Conservation (phyloP, 1,284 basidiomycete species). For the Neolentinus lepideus region DNA sequence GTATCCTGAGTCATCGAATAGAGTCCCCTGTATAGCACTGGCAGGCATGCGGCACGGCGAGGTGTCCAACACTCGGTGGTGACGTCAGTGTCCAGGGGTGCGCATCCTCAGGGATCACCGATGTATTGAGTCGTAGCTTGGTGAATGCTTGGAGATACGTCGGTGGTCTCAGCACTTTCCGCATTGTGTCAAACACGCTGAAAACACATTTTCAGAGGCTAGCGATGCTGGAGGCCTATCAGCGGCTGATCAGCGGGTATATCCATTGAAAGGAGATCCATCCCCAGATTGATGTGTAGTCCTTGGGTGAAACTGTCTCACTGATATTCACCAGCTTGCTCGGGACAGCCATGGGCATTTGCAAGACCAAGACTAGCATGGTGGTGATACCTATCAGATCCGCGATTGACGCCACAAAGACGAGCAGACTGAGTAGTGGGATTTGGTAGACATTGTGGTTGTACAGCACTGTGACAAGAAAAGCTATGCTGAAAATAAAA, state of each 20-base stretch:
- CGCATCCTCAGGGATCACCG: too few species aligned
- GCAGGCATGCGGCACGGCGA: too few species aligned
- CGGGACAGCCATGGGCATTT: constrained; percentile 53
- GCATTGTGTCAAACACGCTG: too few species aligned
- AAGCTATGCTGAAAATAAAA: constrained; percentile 31
- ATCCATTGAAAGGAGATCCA: constrained; percentile 83
- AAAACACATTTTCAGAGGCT: too few species aligned
- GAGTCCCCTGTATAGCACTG: too few species aligned
- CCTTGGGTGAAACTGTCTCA: constrained; percentile 54
- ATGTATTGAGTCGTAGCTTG: too few species aligned
- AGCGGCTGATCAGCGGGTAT: constrained; percentile 50
- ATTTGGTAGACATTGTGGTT: constrained; percentile 29
- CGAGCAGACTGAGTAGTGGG: constrained; percentile 27
- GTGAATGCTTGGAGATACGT: too few species aligned
- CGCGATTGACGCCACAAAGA: constrained; percentile 23
- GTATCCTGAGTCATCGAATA: too few species aligned
- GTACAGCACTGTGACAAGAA: constrained; percentile 42
- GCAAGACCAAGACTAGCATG: constrained; percentile 37
- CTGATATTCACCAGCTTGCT: constrained; percentile 44
- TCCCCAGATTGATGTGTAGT: constrained; percentile 65
- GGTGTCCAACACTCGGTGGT: too few species aligned
- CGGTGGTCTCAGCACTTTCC: too few species aligned
- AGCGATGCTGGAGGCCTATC: too few species aligned
- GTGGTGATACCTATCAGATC: constrained; percentile 35
- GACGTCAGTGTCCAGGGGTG: too few species aligned